These are phyloP conservation scores for Cucurbita pepo DNA, from an alignment of 306 rosid species.

Conservation along the genomic window DNA sequence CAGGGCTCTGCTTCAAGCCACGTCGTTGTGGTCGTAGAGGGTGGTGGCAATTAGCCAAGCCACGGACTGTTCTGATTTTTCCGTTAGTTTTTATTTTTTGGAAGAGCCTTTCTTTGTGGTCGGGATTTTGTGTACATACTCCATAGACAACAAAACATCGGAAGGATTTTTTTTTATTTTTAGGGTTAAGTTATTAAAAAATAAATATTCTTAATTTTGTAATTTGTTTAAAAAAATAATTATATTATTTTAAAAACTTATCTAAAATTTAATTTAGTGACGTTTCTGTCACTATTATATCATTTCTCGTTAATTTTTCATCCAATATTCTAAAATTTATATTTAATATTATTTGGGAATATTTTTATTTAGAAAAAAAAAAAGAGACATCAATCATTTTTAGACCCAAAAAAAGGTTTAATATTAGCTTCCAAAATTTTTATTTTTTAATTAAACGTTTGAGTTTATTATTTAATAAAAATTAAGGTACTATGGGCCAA, in stretches of 20 bases:
- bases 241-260: too few species aligned
- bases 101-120: neutral
- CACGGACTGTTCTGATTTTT: neutral
- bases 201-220: too few species aligned
- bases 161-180: neutral
- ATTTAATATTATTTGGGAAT: neutral
- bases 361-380: too few species aligned
- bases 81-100: neutral
- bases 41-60: slow-evolving; percentile 14
- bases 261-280: too few species aligned
- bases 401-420: neutral
- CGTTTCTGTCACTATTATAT: too few species aligned
- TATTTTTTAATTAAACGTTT: too few species aligned
- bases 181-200: too few species aligned
- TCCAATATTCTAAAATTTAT: too few species aligned
- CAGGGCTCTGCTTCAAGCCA: slow-evolving; percentile 6
- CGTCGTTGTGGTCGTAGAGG: slow-evolving; percentile 12
- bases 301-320: too few species aligned
- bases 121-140: neutral
- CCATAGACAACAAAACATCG: neutral
- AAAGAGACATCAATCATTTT: neutral
- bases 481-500: neutral
- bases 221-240: too few species aligned
- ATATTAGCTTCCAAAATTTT: too few species aligned
- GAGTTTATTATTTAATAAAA: too few species aligned